Base-by-base conservation (phyloP, 495 filamentous ascomycete species). In the Daldinia concentrica region DNA sequence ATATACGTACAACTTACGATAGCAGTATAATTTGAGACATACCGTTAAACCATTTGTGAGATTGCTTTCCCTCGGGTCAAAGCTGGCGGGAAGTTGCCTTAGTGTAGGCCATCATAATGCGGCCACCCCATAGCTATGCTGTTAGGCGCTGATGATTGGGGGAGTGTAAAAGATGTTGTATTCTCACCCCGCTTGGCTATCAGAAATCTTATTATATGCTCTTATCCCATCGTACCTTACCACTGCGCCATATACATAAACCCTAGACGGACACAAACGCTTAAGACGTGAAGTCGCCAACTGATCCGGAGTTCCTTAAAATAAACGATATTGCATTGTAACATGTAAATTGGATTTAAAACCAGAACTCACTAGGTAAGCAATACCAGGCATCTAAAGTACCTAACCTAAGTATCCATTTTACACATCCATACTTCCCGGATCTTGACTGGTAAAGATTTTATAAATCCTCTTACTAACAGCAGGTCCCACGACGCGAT, bases 391-490 rank as follows among this genome's bases (percentile, higher is more conserved):
- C 4, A 48, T 24, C 43, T 22, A 48, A 48, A 48, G 43, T 22
- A 3, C 19, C 8, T 24, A 48, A 48, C 43, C 43, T 24, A 48
- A 48, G 9, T 11, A 3, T 8, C 41, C 22, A 45, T 45, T 45
- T 29, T 50, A 94, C 58, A 94, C 82, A 81, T 94, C 91, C 37
- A 84, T 89, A 32, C 89, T 91, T 14, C 69, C 77, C 60, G 89
- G 86, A 78, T 94, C 90, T 48, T 78, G 81, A 3, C 90, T 88
- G 77, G 87, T 89, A 74, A 94, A 93, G 0, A 95, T 88, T 76
- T 90, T 93, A 67, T 90, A 86, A 43, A 96, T 72, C 65, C 93
- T 84, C 79, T 83, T 86, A 71, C 92, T 95, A n/a, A 90, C 83
- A 1, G 90, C 87, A 41, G 82, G 87, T 6, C 93, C 92, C 24